Conservation (phyloP, 208 protist species). For the Leishmania guyanensis region DNA sequence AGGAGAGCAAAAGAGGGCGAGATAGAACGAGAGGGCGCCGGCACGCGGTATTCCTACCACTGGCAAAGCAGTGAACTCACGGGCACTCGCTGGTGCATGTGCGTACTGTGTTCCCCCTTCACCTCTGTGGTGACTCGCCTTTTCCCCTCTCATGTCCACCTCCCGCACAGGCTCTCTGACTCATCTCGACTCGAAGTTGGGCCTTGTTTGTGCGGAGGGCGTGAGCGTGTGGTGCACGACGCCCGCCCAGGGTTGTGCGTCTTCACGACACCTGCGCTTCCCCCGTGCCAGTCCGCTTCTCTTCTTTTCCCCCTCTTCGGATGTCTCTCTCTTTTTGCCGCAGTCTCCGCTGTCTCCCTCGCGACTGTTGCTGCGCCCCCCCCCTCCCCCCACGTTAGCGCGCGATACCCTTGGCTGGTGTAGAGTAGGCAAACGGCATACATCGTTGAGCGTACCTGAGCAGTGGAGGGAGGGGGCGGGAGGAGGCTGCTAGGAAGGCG, state of each 20-base stretch:
- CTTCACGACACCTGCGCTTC: background rate
- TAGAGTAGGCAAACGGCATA: background rate
- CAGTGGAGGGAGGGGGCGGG: background rate
- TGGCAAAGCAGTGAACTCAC: background rate
- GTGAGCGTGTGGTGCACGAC: background rate
- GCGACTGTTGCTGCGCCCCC: background rate
- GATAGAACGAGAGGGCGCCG: background rate
- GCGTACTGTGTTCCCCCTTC: background rate
- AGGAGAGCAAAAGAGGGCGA: background rate
- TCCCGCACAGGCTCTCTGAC: background rate
- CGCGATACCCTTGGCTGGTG: background rate
- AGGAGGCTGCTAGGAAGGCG: background rate
- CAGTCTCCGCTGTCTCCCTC: background rate
- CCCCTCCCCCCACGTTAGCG: background rate
- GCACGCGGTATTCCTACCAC: background rate
- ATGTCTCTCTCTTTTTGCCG: background rate
- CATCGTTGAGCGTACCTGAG: background rate
- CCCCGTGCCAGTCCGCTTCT: background rate
- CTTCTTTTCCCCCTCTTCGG: background rate
- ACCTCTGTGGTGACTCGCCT: background rate
- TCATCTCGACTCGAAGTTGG: background rate
- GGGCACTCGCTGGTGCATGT: background rate
- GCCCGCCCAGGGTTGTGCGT: background rate
- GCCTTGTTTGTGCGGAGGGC: background rate
- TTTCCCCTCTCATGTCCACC: background rate